Evolutionary conservation across 139 green algal genomes (phyloP).

Genomic region (Volvox africanus): DNA sequence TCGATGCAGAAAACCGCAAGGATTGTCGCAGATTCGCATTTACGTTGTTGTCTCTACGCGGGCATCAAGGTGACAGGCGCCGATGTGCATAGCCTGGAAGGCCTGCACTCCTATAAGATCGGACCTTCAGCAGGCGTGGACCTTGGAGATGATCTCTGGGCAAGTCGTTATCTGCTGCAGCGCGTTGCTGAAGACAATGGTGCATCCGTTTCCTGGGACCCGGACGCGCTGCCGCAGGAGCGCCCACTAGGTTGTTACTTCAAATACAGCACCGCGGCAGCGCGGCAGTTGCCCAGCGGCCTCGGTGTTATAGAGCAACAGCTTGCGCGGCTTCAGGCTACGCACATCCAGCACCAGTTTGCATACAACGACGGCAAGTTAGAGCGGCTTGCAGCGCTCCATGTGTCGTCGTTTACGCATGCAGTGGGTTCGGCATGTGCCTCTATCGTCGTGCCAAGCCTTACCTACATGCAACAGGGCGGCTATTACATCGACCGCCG

Average conservation of each 20-base stretch:
- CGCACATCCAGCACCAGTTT: constrained; percentile 76
- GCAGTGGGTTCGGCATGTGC: constrained; percentile 70
- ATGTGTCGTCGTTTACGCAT: constrained; percentile 63
- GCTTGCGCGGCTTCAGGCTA: constrained; percentile 66
- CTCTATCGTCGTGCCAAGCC: constrained; percentile 73
- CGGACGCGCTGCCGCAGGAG: constrained; percentile 66
- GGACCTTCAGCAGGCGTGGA: constrained; percentile 79
- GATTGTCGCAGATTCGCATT: constrained; percentile 41
- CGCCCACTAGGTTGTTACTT: constrained; percentile 70
- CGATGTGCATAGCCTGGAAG: constrained; percentile 20
- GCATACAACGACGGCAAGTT: constrained; percentile 76
- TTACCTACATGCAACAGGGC: constrained; percentile 53
- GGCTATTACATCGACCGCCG: constrained; percentile 85
- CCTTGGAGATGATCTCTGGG: constrained; percentile 80
- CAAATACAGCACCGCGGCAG: constrained; percentile 80
- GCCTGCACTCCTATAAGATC: constrained; percentile 71
- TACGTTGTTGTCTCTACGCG: constrained; percentile 49
- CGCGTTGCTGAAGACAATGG: constrained; percentile 68
- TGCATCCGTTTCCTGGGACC: constrained; percentile 73
- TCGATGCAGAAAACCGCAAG: constrained; percentile 11
- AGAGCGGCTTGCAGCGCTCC: not conserved
- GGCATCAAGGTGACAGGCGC: constrained; percentile 53
- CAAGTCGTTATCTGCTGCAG: constrained; percentile 80
- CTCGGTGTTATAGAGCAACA: constrained; percentile 69
- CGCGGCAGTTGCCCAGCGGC: constrained; percentile 63